Conservation (phyloP, 495 filamentous ascomycete genomes). For the Penicillium cinerascens region DNA sequence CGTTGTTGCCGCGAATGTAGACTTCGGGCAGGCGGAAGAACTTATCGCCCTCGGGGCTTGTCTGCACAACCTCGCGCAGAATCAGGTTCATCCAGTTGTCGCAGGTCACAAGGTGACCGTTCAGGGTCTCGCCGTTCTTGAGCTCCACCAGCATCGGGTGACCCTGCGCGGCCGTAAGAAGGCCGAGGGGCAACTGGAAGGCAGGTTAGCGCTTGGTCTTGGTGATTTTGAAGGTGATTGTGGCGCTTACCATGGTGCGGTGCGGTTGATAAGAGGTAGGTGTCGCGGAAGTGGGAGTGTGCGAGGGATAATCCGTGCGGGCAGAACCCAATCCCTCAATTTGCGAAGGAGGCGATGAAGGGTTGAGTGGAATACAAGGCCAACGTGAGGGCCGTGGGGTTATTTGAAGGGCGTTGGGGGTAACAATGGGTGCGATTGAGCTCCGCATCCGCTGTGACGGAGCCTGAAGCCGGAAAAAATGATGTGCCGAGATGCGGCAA, state of each 20-base stretch:
- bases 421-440: conserved; percentile 18
- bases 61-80: conserved; percentile 96
- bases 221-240: neutral
- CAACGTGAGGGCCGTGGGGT: neutral
- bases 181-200: conserved; percentile 78
- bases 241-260: conserved; percentile 22
- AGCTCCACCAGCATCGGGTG: conserved; percentile 99
- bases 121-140: conserved; percentile 96
- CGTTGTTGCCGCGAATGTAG: conserved; percentile 96
- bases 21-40: conserved; percentile 90
- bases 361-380: neutral
- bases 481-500: conserved; percentile 20
- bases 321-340: conserved; percentile 1
- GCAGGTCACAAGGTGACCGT: conserved; percentile 91
- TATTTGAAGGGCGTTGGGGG: conserved; percentile 17
- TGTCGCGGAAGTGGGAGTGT: conserved; percentile 15
- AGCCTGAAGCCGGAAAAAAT: conserved; percentile 31
- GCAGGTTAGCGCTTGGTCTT: conserved; percentile 5
- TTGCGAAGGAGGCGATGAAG: neutral
- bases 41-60: conserved; percentile 88
- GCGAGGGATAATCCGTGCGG: conserved; percentile 3
- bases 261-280: conserved; percentile 18
- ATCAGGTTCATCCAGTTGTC: conserved; percentile 99
- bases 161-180: conserved; percentile 93
- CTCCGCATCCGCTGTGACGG: conserved; percentile 33